Base-by-base conservation (phyloP, 2,329 filamentous ascomycete species). In the Colletotrichum truncatum region DNA sequence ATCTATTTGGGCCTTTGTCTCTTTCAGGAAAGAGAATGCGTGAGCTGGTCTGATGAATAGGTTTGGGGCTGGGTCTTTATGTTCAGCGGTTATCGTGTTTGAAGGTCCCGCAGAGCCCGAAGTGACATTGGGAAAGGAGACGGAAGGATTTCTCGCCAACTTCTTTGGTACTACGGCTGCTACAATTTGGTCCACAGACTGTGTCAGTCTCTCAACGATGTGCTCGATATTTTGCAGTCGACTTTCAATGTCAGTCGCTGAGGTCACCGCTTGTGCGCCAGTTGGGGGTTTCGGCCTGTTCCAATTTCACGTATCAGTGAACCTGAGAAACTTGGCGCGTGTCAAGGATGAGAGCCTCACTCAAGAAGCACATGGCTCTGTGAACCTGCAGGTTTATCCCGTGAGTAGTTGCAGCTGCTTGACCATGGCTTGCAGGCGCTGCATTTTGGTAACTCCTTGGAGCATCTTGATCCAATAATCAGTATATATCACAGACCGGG, bases 391-490 rank as follows among this genome's bases (percentile, higher is more conserved):
- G 38, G 16, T 16, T 45, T 61, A n/a, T 61, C 57, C 12, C 57
- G 49, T 8, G 49, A 45, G 21, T 61, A 61, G 14, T 53, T 14
- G 28, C 57, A 61, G 18, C 10, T 25, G 12, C 57, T 23, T 5
- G 57, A 39, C 57, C 57, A 61, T 25, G 57, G 57, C 14, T 54
- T 39, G 38, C 49, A 61, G 9, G 57, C 57, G 16, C 57, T 38
- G 26, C 57, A 61, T 23, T 61, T 61, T n/a, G 57, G 57, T 9
- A 55, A 23, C n/a, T 61, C 57, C 21, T 39, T 55, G 7, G 57
- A 61, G 38, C 57, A 61, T 25, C 57, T 60, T 36, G 6, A 43
- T 5, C 4, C 3, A 2, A 21, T 4, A 16, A 23, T 18, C 7
- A n/a, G 4, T 12, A 4, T 6, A 12, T 11, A 23, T 58, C 10